phyloP scores from a whole-genome alignment of 73 alveolate species.

The Diophrys appendiculata region DNA sequence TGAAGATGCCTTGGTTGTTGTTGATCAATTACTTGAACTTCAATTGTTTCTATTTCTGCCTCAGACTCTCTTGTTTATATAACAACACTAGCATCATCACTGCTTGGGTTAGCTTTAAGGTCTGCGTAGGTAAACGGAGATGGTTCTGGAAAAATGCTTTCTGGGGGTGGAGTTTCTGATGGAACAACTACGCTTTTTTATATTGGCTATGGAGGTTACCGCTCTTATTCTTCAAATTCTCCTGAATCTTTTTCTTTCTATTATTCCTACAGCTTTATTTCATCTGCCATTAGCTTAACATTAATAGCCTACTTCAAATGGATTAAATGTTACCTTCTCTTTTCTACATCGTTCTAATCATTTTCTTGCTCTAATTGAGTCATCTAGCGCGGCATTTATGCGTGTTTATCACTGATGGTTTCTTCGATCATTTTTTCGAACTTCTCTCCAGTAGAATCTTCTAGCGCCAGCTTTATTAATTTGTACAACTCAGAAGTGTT shows the following conservation, averaged over 20 bases:
- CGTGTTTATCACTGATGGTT: neutral
- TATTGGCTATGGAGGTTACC: neutral
- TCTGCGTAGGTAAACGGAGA: too few relatives aligned
- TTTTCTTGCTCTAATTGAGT: neutral
- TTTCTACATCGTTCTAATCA: neutral
- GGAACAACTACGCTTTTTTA: neutral
- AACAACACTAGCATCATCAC: too few relatives aligned
- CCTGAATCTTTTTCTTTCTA: neutral
- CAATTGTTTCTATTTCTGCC: too few relatives aligned
- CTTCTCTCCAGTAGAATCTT: neutral
- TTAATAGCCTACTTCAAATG: neutral
- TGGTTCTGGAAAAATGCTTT: too few relatives aligned
- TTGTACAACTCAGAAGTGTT: neutral
- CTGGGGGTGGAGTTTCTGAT: too few relatives aligned
- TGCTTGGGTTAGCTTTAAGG: too few relatives aligned
- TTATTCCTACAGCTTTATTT: neutral
- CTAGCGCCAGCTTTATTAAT: neutral
- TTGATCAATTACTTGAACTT: too few relatives aligned
- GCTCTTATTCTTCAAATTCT: neutral
- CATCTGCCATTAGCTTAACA: neutral
- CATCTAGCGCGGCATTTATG: too few relatives aligned
- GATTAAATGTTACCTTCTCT: neutral
- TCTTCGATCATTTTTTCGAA: neutral
- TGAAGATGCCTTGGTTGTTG: too few relatives aligned
- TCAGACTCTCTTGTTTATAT: too few relatives aligned